A percentile compares a stretch with the other conserved stretches of the same genome.
Conservation (phyloP, 1,284 basidiomycete genomes). For the Peniophora sp. region DNA sequence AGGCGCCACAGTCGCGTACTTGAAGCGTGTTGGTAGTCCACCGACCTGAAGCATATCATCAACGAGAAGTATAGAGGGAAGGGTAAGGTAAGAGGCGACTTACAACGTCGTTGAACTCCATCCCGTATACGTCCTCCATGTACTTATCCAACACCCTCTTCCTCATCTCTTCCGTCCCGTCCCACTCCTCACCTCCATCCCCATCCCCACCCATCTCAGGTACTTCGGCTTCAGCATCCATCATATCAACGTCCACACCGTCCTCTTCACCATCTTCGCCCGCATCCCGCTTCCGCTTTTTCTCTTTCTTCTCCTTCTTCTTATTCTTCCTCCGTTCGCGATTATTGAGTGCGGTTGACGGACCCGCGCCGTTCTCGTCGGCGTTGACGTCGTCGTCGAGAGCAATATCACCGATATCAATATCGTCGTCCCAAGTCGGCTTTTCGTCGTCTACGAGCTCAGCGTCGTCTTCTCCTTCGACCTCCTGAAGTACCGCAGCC, state of each 20-base stretch:
- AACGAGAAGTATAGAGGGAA: neutral
- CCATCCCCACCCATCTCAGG: slow-evolving; percentile 9
- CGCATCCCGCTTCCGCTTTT: slow-evolving; percentile 30
- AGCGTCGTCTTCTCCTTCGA: slow-evolving; percentile 28
- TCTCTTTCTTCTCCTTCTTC: slow-evolving; percentile 43
- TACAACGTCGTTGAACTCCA: slow-evolving; percentile 96
- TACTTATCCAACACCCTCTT: slow-evolving; percentile 77
- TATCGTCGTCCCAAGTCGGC: slow-evolving; percentile 86
- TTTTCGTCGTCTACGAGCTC: slow-evolving; percentile 49
- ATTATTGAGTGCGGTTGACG: slow-evolving; percentile 32
- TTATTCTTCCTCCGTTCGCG: slow-evolving; percentile 31
- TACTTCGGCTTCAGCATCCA: slow-evolving; percentile 51
- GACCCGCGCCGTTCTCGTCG: slow-evolving; percentile 20
- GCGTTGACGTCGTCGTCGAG: slow-evolving; percentile 32
- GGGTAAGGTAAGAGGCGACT: slow-evolving; percentile 19
- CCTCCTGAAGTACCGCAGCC: slow-evolving; percentile 63
- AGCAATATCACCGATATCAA: slow-evolving; percentile 70
- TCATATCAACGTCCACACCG: slow-evolving; percentile 59
- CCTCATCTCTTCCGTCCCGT: slow-evolving; percentile 82
- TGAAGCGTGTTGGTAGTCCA: slow-evolving; percentile 89
- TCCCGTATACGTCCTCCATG: slow-evolving; percentile 83
- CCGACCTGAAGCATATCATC: slow-evolving; percentile 52
- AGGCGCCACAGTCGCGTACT: slow-evolving; percentile 72
- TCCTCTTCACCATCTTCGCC: slow-evolving; percentile 28
- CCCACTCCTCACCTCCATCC: slow-evolving; percentile 60